These are phyloP conservation scores for Backusella luteola DNA, from an alignment of 192 early-diverging fungal genomes.

Conservation along the genomic window DNA sequence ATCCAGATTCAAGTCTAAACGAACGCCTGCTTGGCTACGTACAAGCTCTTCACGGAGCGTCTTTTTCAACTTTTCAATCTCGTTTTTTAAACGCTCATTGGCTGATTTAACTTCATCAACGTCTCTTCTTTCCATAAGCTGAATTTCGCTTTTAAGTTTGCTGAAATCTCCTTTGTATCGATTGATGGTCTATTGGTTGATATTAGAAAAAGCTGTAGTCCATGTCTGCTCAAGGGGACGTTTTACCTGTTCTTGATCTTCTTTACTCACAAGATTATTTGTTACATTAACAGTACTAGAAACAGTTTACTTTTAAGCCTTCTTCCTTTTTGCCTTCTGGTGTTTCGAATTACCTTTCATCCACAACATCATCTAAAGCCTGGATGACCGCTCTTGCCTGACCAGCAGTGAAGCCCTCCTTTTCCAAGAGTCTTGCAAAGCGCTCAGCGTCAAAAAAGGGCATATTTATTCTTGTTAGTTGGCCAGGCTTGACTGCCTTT, in stretches of 20 bases:
- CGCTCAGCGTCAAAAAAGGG: constrained; percentile 74
- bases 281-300: constrained; percentile 55
- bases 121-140: constrained; percentile 85
- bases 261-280: constrained; percentile 71
- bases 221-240: neutral
- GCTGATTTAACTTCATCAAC: constrained; percentile 79
- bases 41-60: constrained; percentile 79
- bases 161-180: constrained; percentile 86
- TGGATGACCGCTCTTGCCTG: constrained; percentile 75
- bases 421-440: constrained; percentile 67
- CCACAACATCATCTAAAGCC: constrained; percentile 68
- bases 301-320: neutral
- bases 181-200: constrained; percentile 57
- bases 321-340: neutral
- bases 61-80: constrained; percentile 83
- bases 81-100: constrained; percentile 71
- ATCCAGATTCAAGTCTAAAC: constrained; percentile 86
- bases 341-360: constrained; percentile 55
- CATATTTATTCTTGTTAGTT: constrained; percentile 9
- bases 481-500: neutral
- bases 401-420: constrained; percentile 65
- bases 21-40: constrained; percentile 79
- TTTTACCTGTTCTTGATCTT: constrained; percentile 71
- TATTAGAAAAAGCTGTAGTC: too few species aligned
- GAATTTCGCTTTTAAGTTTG: constrained; percentile 85